Percentiles rank a stretch among this genome's conserved stretches.
phyloP scores from a whole-genome alignment of 2,329 filamentous ascomycete species.

The Apiospora pterosperma region DNA sequence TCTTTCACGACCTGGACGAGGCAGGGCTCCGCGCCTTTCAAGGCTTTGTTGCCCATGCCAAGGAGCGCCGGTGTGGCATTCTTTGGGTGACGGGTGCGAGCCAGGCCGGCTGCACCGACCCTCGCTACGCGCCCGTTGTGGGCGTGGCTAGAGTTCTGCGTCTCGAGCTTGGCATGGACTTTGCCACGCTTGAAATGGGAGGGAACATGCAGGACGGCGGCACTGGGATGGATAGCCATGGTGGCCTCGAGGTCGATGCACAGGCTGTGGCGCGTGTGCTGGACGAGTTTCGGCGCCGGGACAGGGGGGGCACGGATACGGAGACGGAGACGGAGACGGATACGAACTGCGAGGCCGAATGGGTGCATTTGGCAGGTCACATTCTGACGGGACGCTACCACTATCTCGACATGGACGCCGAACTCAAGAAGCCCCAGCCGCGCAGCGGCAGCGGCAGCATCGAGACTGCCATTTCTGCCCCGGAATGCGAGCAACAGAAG shows the following conservation, averaged over 20 bases:
- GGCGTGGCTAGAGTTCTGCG: neutral
- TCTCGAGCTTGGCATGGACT: neutral
- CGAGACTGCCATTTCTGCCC: too few species aligned
- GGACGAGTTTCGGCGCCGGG: neutral
- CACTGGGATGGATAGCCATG: too few species aligned
- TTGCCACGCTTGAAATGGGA: constrained; percentile 3
- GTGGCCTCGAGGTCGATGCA: too few species aligned
- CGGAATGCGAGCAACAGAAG: too few species aligned
- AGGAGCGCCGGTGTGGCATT: too few species aligned
- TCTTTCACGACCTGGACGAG: neutral
- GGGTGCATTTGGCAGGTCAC: too few species aligned
- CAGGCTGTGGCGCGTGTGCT: neutral
- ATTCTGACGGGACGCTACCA: too few species aligned
- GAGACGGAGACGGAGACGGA: too few species aligned
- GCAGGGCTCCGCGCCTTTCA: neutral
- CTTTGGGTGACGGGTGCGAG: constrained; percentile 1
- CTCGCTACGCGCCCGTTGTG: neutral
- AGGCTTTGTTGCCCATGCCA: neutral
- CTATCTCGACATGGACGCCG: too few species aligned
- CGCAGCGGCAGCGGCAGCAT: too few species aligned
- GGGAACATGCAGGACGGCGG: neutral
- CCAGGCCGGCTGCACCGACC: neutral
- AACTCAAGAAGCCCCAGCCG: too few species aligned
- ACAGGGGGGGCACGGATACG: neutral
- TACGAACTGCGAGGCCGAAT: too few species aligned